phyloP scores from a whole-genome alignment of 106 monocot species.

The Posidonia australis region DNA sequence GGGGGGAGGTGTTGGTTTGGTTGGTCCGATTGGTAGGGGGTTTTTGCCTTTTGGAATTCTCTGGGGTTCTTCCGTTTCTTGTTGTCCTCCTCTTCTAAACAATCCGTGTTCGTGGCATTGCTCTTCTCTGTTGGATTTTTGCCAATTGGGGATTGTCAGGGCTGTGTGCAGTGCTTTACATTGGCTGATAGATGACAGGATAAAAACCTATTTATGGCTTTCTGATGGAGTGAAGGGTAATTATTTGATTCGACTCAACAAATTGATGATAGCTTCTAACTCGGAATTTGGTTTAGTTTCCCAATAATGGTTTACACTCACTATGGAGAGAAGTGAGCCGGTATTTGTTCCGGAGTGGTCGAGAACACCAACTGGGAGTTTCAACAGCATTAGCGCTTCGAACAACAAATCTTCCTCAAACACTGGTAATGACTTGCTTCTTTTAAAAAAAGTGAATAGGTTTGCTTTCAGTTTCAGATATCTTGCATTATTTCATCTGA shows the following conservation, averaged over 20 bases:
- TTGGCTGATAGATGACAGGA: too few species aligned
- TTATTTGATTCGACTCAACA: background rate
- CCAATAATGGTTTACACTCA: slow-evolving; percentile 1
- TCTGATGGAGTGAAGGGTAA: too few species aligned
- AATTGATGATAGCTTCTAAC: background rate
- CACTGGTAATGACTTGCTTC: background rate
- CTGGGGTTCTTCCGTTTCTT: too few species aligned
- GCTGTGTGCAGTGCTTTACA: too few species aligned
- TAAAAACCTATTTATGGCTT: too few species aligned
- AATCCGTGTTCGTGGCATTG: too few species aligned
- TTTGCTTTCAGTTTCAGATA: background rate
- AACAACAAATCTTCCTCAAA: background rate
- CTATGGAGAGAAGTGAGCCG: background rate
- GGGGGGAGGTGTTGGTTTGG: too few species aligned
- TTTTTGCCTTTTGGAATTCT: too few species aligned
- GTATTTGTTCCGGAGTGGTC: slow-evolving; percentile 4
- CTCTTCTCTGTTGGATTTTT: too few species aligned
- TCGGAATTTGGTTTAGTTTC: background rate
- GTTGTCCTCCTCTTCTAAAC: too few species aligned
- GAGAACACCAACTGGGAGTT: background rate
- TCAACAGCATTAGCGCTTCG: background rate
- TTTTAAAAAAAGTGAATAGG: background rate
- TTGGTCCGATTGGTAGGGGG: too few species aligned
- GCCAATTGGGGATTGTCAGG: too few species aligned
- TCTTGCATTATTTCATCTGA: background rate